Conservation (phyloP, 306 rosid genomes). For the Casuarina glauca region DNA sequence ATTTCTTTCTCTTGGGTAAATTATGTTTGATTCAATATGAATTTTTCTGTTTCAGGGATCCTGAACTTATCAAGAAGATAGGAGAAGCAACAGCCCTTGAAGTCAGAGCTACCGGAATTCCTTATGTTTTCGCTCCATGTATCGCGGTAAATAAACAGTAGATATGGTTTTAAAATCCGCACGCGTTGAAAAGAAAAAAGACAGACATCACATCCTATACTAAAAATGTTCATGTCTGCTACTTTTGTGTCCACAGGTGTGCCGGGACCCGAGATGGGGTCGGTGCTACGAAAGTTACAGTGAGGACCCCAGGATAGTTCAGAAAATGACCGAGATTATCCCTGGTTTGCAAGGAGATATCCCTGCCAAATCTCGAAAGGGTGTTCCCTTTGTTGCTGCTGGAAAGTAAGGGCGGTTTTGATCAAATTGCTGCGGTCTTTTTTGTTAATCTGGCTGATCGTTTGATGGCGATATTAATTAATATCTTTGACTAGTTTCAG, state of each 20-base stretch:
- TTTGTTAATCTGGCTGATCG: neutral
- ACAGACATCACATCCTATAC: neutral
- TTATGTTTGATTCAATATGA: neutral
- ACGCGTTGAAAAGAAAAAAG: neutral
- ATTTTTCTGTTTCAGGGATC: constrained; percentile 58
- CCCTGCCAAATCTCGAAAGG: constrained; percentile 58
- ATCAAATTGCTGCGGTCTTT: neutral
- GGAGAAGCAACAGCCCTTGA: constrained; percentile 98
- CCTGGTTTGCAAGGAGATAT: constrained; percentile 96
- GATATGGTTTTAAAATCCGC: neutral
- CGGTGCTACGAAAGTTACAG: constrained; percentile 98
- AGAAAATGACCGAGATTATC: constrained; percentile 83
- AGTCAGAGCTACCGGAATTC: constrained; percentile 98
- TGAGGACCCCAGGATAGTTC: constrained; percentile 76
- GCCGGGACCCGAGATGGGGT: constrained; percentile 99
- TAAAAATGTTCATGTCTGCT: constrained; percentile 18
- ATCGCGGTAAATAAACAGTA: constrained; percentile 68
- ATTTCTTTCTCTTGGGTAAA: neutral
- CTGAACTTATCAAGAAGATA: constrained; percentile 73
- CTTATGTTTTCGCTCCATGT: constrained; percentile 88
- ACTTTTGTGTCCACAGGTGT: constrained; percentile 54
- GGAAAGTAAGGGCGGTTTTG: constrained; percentile 72
- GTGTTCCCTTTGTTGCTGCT: constrained; percentile 80
- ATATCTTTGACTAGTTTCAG: neutral
- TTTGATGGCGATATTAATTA: neutral